Evolutionary conservation across 1,139 yeast genomes (phyloP).

Genomic region (Debaryomyces nepalensis): DNA sequence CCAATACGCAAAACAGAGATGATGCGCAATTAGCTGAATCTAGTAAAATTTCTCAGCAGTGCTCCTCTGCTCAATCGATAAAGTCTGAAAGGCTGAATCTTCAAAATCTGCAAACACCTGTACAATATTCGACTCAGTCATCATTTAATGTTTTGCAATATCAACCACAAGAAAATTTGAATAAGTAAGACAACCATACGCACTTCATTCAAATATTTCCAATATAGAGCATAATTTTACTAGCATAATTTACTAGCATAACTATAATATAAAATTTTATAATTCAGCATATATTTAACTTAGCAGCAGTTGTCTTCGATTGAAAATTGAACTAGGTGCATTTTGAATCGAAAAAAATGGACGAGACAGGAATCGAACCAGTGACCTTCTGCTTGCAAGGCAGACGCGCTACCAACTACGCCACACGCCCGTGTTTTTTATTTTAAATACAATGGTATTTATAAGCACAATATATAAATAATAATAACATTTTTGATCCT

Average conservation of each 20-base stretch:
- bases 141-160: constrained; percentile 7
- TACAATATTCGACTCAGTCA: constrained; percentile 2
- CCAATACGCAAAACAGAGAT: not conserved
- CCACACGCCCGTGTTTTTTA: constrained; percentile 63
- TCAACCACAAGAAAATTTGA: constrained; percentile 3
- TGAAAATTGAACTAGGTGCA: too few species aligned
- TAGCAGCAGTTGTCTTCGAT: too few species aligned
- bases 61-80: not conserved
- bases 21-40: not conserved
- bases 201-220: too few species aligned
- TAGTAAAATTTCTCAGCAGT: not conserved
- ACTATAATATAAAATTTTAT: too few species aligned
- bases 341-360: constrained; percentile 50
- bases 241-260: too few species aligned
- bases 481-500: too few species aligned
- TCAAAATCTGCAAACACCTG: not conserved
- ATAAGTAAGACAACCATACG: too few species aligned
- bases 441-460: not conserved
- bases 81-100: not conserved
- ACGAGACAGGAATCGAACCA: constrained; percentile 72
- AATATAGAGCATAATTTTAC: too few species aligned
- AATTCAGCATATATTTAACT: too few species aligned
- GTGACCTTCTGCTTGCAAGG: constrained; percentile 71
- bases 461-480: not conserved
- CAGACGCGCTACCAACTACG: constrained; percentile 75